Percentiles rank a stretch among this genome's conserved stretches.
phyloP scores from a whole-genome alignment of 768 basidiomycete genomes.

The Lactarius vividus region DNA sequence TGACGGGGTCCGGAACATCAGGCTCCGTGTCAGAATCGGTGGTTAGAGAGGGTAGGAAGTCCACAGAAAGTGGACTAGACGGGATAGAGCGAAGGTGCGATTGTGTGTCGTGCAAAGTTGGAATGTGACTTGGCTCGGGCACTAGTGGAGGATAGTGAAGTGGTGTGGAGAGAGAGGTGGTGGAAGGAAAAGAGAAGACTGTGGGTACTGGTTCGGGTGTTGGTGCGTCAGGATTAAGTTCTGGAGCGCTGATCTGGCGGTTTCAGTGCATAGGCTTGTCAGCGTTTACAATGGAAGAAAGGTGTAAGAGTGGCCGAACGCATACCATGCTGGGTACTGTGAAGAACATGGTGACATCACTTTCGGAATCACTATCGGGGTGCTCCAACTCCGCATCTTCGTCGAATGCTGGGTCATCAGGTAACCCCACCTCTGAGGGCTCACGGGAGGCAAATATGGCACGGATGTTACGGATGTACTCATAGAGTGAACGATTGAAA shows the following conservation, averaged over 20 bases:
- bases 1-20: background rate
- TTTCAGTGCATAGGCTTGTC: slow-evolving; percentile 15
- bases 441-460: background rate
- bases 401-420: background rate
- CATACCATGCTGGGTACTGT: slow-evolving; percentile 17
- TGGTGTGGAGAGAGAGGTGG: background rate
- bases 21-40: background rate
- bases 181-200: background rate
- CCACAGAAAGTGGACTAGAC: slow-evolving; percentile 2
- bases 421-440: background rate
- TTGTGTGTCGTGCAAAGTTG: background rate
- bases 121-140: background rate
- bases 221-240: background rate
- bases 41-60: slow-evolving; percentile 1
- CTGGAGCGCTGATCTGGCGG: background rate
- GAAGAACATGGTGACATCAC: background rate
- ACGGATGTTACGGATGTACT: background rate
- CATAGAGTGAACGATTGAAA: slow-evolving; percentile 12
- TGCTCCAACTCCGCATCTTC: background rate
- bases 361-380: background rate
- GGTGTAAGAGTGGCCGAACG: background rate
- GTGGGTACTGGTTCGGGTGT: background rate
- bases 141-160: background rate
- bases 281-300: slow-evolving; percentile 22
- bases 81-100: slow-evolving; percentile 9